A percentile compares a stretch with the other conserved stretches of the same genome.
These are phyloP conservation scores for Russula foetens DNA, from an alignment of 768 basidiomycete genomes.

Conservation along the genomic window DNA sequence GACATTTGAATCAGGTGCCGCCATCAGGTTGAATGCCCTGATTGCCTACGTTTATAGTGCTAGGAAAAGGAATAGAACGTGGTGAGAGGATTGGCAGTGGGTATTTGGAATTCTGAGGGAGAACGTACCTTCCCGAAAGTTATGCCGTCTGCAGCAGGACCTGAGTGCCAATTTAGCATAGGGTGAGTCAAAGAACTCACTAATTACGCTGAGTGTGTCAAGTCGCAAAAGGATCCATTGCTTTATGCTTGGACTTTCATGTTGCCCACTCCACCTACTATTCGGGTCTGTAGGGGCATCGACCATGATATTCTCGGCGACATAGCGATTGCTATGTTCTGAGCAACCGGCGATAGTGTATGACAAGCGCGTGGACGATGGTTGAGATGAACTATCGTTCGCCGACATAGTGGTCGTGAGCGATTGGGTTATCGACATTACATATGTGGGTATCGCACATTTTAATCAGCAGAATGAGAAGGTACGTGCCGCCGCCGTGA, in stretches of 20 bases:
- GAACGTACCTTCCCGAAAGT: slow-evolving; percentile 70
- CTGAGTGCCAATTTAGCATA: background rate
- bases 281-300: slow-evolving; percentile 55
- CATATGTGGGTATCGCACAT: too few relatives aligned
- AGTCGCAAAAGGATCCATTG: slow-evolving; percentile 70
- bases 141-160: slow-evolving; percentile 43
- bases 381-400: background rate
- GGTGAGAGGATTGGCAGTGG: background rate
- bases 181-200: slow-evolving; percentile 37
- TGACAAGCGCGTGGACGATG: slow-evolving; percentile 3
- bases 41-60: slow-evolving; percentile 29
- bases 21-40: background rate
- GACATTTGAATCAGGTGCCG: slow-evolving; percentile 7
- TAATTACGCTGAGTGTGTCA: slow-evolving; percentile 52
- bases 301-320: slow-evolving; percentile 57
- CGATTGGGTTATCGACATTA: background rate
- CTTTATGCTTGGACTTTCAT: slow-evolving; percentile 43
- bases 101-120: slow-evolving; percentile 10
- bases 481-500: too few relatives aligned
- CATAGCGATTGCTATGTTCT: slow-evolving; percentile 65
- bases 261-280: slow-evolving; percentile 71
- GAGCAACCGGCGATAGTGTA: slow-evolving; percentile 45
- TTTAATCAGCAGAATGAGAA: background rate
- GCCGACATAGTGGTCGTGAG: background rate
- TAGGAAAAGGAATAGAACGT: slow-evolving; percentile 13